Percentiles rank a stretch among this genome's conserved stretches.
Evolutionary conservation across 148 eudicot species (phyloP).

Genomic region (Persicaria tinctoria): DNA sequence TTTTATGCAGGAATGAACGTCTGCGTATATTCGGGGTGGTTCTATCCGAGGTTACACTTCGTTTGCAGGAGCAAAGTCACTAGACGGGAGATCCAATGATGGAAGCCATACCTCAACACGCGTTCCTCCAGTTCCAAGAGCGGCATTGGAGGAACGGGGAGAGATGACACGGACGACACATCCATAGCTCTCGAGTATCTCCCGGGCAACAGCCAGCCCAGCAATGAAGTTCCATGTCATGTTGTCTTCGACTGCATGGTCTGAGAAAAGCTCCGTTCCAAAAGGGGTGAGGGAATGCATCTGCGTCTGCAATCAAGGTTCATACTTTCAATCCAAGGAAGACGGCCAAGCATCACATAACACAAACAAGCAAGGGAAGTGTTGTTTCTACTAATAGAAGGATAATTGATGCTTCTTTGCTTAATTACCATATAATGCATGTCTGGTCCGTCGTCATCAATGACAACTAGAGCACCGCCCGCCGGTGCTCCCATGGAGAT

Average conservation of each 20-base stretch:
- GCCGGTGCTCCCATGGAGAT: constrained; percentile 82
- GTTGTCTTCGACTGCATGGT: constrained; percentile 74
- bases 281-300: constrained; percentile 91
- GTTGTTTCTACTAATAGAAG: neutral
- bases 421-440: constrained; percentile 88
- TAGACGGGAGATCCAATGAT: constrained; percentile 31
- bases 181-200: constrained; percentile 89
- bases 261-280: constrained; percentile 58
- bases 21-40: neutral
- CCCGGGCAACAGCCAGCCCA: constrained; percentile 82
- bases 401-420: neutral
- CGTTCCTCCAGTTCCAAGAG: constrained; percentile 73
- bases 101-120: constrained; percentile 93
- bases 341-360: neutral
- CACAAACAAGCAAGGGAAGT: neutral
- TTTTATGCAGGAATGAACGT: neutral
- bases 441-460: constrained; percentile 96
- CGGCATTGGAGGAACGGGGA: constrained; percentile 55
- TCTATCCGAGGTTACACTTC: constrained; percentile 14
- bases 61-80: constrained; percentile 14
- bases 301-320: constrained; percentile 56
- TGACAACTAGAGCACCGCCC: constrained; percentile 80
- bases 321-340: neutral
- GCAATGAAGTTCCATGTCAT: constrained; percentile 98
- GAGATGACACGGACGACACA: constrained; percentile 86